phyloP scores from a whole-genome alignment of 805 yeast genomes.

The Metschnikowia hibisci region DNA sequence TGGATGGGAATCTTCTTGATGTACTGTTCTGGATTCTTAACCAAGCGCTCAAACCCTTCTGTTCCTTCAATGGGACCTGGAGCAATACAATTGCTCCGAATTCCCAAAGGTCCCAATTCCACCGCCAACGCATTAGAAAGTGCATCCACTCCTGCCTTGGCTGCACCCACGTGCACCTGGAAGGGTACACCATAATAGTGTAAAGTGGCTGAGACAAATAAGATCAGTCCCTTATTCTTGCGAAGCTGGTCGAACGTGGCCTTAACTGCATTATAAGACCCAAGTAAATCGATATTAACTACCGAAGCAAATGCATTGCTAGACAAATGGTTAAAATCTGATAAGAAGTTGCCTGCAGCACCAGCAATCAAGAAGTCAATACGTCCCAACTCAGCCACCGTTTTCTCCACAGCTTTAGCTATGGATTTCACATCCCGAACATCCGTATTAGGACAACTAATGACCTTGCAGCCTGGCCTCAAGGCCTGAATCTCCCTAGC shows the following conservation, averaged over 20 bases:
- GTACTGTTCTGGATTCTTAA: constrained; percentile 11
- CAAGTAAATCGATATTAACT: constrained; percentile 37
- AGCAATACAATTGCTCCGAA: constrained; percentile 26
- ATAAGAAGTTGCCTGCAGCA: constrained; percentile 41
- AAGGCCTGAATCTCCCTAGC: constrained; percentile 22
- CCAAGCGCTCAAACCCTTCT: constrained; percentile 25
- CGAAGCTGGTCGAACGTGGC: constrained; percentile 37
- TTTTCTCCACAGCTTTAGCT: constrained; percentile 22
- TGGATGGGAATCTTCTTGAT: constrained; percentile 21
- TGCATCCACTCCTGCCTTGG: constrained; percentile 31
- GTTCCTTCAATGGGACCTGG: constrained; percentile 29
- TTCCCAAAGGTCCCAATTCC: constrained; percentile 29
- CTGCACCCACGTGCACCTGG: constrained; percentile 29
- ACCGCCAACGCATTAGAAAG: constrained; percentile 29
- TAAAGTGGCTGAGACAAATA: constrained; percentile 41
- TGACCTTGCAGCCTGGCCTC: constrained; percentile 24
- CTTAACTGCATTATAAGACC: constrained; percentile 40
- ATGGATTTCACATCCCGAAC: constrained; percentile 24
- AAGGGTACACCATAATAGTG: constrained; percentile 44
- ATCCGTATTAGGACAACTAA: constrained; percentile 22
- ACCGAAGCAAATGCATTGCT: constrained; percentile 40
- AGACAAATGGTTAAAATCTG: constrained; percentile 42
- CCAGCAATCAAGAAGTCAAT: constrained; percentile 45
- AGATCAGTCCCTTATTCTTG: constrained; percentile 33
- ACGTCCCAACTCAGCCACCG: constrained; percentile 33